Evolutionary conservation across 108 stramenopile species (phyloP), one percentile per base, ranked within the genome.

Genomic region (Nitzschia sp.): DNA sequence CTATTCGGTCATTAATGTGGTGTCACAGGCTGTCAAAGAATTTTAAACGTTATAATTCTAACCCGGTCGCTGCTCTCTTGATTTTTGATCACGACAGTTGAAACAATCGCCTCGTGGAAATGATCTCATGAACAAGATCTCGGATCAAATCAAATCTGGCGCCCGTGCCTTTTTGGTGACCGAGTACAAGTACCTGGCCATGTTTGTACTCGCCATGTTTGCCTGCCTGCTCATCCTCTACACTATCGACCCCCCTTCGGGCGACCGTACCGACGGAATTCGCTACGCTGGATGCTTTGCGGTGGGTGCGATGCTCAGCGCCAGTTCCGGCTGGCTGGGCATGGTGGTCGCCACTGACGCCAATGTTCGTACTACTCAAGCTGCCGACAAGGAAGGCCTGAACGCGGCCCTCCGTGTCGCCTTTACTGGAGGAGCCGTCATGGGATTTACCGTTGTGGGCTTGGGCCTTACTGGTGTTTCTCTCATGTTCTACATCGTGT

Each of bases 341-440:
- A 77, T 77, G 76, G 55, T 66, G 18, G 76, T 69, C 1, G 76
- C 76, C 15, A 94, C 93, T 26, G 93, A 92, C 72, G 92, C 95
- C 71, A 98, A 98, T 68, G 95, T 96, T 19, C 87, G 96, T 35
- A 97, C 96, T 49, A 93, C 96, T 38, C 87, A 95, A 64, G 92
- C 90, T 18, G 90, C 90, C 36, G 82, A 87, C 35, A 84, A 79
- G 67, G 57, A 87, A 70, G 94, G 95, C 46, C 87, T 95, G 27
- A 73, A 77, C 46, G 75, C 74, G 18, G 91, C 88, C 19, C 88
- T 96, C 55, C 89, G 91, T 46, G 89, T 90, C 51, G 96, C 97
- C 54, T 98, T 98, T 58, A 81, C 82, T 59, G 75, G 91, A 64
- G 72, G 87, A 67, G 70, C 89, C 65, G 76, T 82, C 79, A 64